Percentiles rank a stretch among this genome's conserved stretches.
Evolutionary conservation across 2,329 filamentous ascomycete species (phyloP).

Genomic region (Claviceps maximensis): DNA sequence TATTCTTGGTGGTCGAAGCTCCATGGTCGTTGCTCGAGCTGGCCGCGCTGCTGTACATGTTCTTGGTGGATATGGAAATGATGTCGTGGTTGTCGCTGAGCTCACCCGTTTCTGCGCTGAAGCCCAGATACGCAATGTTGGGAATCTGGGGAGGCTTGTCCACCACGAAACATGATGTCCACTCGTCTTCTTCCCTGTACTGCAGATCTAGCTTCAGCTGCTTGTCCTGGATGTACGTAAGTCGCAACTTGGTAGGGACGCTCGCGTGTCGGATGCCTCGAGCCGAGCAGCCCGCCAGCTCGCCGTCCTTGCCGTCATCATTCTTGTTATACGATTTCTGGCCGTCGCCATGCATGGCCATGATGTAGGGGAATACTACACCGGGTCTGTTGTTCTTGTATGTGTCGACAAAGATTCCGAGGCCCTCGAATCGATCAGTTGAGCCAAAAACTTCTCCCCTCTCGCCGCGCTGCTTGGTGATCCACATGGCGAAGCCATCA

Average conservation of each 20-base stretch:
- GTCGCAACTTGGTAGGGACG: slow-evolving; percentile 68
- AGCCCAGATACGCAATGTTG: slow-evolving; percentile 59
- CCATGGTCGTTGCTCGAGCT: slow-evolving; percentile 17
- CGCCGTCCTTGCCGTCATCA: slow-evolving; percentile 85
- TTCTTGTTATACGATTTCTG: slow-evolving; percentile 81
- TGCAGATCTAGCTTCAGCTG: slow-evolving; percentile 79
- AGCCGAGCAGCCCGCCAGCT: slow-evolving; percentile 89
- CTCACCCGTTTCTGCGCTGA: slow-evolving; percentile 86
- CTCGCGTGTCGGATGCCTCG: slow-evolving; percentile 72
- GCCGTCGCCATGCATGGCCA: slow-evolving; percentile 96
- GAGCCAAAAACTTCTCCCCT: slow-evolving; percentile 78
- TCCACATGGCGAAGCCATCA: slow-evolving; percentile 95
- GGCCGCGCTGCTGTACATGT: slow-evolving; percentile 59
- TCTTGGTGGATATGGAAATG: slow-evolving; percentile 71
- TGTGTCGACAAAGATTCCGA: slow-evolving; percentile 93
- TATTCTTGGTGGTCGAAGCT: slow-evolving; percentile 23
- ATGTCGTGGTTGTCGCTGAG: slow-evolving; percentile 97
- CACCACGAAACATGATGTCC: slow-evolving; percentile 78
- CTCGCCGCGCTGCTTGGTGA: slow-evolving; percentile 81
- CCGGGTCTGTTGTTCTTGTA: slow-evolving; percentile 99
- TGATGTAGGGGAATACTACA: slow-evolving; percentile 90
- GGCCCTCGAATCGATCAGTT: slow-evolving; percentile 78
- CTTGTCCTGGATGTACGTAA: slow-evolving; percentile 97
- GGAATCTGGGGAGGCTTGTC: slow-evolving; percentile 64
- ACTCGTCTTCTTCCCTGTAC: slow-evolving; percentile 83